Evolutionary conservation across 2,329 filamentous ascomycete genomes (phyloP), one percentile per base, ranked within the genome.

Genomic region (Penicillium rolfsii): DNA sequence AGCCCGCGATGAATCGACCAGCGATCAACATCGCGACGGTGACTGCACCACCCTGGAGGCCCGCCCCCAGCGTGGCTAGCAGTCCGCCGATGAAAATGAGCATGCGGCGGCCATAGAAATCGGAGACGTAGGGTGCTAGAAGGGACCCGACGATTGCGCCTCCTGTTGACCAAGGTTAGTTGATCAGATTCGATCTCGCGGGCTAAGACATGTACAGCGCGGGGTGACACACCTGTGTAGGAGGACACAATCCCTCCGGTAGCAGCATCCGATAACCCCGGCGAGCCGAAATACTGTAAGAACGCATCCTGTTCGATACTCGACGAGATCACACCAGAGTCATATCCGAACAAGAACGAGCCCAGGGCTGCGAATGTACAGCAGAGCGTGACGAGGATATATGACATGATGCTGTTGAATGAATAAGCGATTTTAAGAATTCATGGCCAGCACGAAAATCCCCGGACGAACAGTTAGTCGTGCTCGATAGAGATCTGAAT

Each of bases 1-100:
- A 57, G 4, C 82, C 82, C 11, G 80, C 81, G 61, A 83, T 79
- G 63, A 81, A 79, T 57, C 82, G 79, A 6, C 82, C 82, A n/a
- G 77, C 70, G 40, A 84, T 81, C 11, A 84, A 69, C 77, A 83
- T 83, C 19, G 72, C 72, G 57, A 79, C 70, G 50, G 69, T 72
- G 9, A 73, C 63, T 0, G 76, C 70, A 22, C 74, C 76, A 35
- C 74, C 74, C 60, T 79, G 77, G 5, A 79, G 67, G 16, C 72
- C 72, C 45, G 70, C 70, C 9, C 75, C 77, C 11, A 77, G 54
- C 5, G 69, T 62, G 5, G 72, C 74, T 9, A 79, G 61, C 5
- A 76, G 9, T 12, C 72, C 70, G 7, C 76, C 77, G 16, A 75
- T 52, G 48, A 77, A 67, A 28, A 79, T 74, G 5, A 72, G 69